Conservation (phyloP, 176 grass and related monocot species). For the Triticum dicoccoides region DNA sequence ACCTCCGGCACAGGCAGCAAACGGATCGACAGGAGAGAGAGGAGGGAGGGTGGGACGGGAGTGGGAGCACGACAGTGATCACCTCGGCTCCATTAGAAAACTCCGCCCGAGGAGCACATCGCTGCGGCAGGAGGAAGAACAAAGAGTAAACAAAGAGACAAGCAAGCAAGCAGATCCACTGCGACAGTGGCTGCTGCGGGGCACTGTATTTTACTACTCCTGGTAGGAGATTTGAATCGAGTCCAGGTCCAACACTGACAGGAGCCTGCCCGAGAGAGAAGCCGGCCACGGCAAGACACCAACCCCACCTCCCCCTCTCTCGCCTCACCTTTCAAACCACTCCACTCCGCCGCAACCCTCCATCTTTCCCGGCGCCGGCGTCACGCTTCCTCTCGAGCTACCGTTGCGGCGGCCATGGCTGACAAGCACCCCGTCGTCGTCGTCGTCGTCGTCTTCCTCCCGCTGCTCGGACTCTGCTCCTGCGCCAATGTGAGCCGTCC, state of each 20-base stretch:
- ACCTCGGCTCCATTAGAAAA: background rate
- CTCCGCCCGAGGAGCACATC: constrained; percentile 5
- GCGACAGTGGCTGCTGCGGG: background rate
- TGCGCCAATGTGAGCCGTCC: constrained; percentile 62
- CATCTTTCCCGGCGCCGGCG: background rate
- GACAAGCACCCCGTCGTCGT: background rate
- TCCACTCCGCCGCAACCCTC: background rate
- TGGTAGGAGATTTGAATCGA: constrained; percentile 44
- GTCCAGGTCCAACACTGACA: constrained; percentile 5
- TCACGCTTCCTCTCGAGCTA: background rate
- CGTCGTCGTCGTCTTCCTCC: constrained; percentile 21
- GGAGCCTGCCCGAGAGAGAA: background rate
- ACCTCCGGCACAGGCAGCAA: background rate
- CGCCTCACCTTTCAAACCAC: constrained; percentile 28
- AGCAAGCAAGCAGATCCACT: background rate
- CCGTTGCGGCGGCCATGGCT: constrained; percentile 7
- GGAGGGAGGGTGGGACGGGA: background rate
- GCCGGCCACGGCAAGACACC: background rate
- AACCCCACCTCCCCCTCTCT: background rate
- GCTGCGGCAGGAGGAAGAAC: constrained; percentile 28
- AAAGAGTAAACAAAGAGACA: constrained; percentile 50
- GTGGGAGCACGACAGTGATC: constrained; percentile 1
- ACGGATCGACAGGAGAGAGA: background rate
- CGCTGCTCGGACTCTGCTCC: constrained; percentile 39
- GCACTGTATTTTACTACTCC: background rate